Evolutionary conservation across 352 stramenopile species (phyloP), one percentile per base, ranked within the genome.

Genomic region (Phytopythium mirpurense): DNA sequence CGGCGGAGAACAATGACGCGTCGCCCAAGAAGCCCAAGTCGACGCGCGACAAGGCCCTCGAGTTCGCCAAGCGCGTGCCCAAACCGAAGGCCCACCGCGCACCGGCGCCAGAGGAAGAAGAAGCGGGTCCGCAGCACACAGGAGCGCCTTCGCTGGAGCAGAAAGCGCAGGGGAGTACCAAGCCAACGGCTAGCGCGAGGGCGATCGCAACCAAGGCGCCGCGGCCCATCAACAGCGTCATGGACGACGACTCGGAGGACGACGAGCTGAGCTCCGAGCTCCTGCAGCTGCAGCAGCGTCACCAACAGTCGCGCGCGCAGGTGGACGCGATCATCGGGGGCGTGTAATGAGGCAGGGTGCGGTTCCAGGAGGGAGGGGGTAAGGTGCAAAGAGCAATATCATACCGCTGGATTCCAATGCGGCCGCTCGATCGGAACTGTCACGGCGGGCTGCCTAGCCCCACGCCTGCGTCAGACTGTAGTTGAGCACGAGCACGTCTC

Each of bases 401-500:
- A 42, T 23, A 42, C 36, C 36, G 21, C 16, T 43, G 23, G 18
- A 5, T 23, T 43, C 16, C 2, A 19, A 21, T 38, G 36, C 37
- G 4, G 40, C 24, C 42, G 60, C 15, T 41, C 9, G 35, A 10
- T 21, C 35, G 35, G 15, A 5, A 2, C 9, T 41, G 10, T 41
- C n/a, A n/a, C 1, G 37, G 8, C 9, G 37, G 2, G 37, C 18
- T 46, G 9, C 21, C 74, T 74, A 92, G 2, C 81, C 83, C 81
- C 83, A 94, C 12, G 83, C 83, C 16, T 94, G 83, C 0, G 79
- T 90, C 26, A 91, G 64, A 60, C 83, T 94, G 65, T 94, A 94
- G 43, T 92, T 94, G 16, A 94, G 70, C n/a, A 94, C 69, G 8
- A 94, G 68, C 1, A 89, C 71, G 45, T 90, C 78, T 0, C 78